Percentiles rank a stretch among this genome's conserved stretches.
These are phyloP conservation scores for Suhomyces wounanorum DNA, from an alignment of 1,139 yeast species.

Conservation along the genomic window DNA sequence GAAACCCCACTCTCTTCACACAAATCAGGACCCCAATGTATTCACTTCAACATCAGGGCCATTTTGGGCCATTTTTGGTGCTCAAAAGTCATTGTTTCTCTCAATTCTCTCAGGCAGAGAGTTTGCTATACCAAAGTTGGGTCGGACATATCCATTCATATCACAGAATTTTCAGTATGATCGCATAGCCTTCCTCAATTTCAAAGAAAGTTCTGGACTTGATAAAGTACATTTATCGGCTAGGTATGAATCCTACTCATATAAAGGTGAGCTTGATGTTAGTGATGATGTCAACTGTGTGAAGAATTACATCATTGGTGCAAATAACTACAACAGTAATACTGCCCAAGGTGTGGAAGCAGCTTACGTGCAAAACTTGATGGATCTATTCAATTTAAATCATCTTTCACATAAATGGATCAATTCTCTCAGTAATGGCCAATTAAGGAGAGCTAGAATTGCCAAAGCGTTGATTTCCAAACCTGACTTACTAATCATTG, in stretches of 20 bases:
- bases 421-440: slow-evolving; percentile 90
- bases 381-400: slow-evolving; percentile 54
- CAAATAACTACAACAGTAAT: slow-evolving; percentile 49
- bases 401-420: slow-evolving; percentile 73
- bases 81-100: slow-evolving; percentile 36
- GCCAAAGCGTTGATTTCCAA: slow-evolving; percentile 69
- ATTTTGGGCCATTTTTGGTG: slow-evolving; percentile 41
- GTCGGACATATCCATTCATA: slow-evolving; percentile 57
- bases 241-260: slow-evolving; percentile 72
- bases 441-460: slow-evolving; percentile 83
- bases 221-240: slow-evolving; percentile 84
- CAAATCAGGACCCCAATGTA: not conserved
- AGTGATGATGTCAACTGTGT: slow-evolving; percentile 77
- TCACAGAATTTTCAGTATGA: slow-evolving; percentile 31
- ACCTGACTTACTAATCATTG: slow-evolving; percentile 71
- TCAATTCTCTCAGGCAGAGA: slow-evolving; percentile 39
- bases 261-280: slow-evolving; percentile 56
- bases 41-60: slow-evolving; percentile 17
- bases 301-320: slow-evolving; percentile 55
- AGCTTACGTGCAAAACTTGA: slow-evolving; percentile 40
- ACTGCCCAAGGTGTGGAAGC: slow-evolving; percentile 18
- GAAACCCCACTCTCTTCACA: slow-evolving; percentile 5
- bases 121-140: slow-evolving; percentile 52
- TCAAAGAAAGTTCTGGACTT: slow-evolving; percentile 55
- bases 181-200: slow-evolving; percentile 54